Base-by-base conservation (phyloP, 2,329 filamentous ascomycete genomes). In the Huntiella decipiens region DNA sequence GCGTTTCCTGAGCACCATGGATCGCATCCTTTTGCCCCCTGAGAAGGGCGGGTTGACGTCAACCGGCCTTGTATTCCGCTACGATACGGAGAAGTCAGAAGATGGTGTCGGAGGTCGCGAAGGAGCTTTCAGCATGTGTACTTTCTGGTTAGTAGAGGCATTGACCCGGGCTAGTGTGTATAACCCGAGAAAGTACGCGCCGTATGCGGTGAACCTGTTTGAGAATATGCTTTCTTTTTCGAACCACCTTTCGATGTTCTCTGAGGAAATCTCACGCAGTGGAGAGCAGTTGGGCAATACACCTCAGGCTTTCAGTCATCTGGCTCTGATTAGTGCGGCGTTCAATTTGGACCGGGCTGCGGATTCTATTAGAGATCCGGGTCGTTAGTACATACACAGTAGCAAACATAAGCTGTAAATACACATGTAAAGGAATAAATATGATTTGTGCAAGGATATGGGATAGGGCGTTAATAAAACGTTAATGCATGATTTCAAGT, bases 281-380 rank as follows among this genome's bases (percentile, higher is more conserved):
- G 82, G 82, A 8, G 80, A 86, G 60, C 81, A 86, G 61, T 65
- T 86, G 49, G 82, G 82, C 1, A 86, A 86, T 56, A 85, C 79
- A 12, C 81, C 82, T 0, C 81, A 85, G 61, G 81, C 82, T 0
- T 86, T 86, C 53, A 82, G 77, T 53, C 80, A 87, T 56, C 60
- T 87, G 50, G 79, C 80, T 2, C 68, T 84, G 55, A 74, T 86
- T 54, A 83, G 77, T 56, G 81, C 81, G 1, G 81, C 80, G 1
- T 84, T 86, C 57, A 86, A 85, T 59, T 60, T 86, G 44, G 75
- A 80, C 55, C 70, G 74, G 10, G 69, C 63, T 8, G 40, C 43
- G 3, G 40, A 45, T 31, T n/a, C 22, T 43, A 19, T 38, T 13
- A 15, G 31, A 17, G 6, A 28, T 10, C 22, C 22, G 22, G 5